Evolutionary conservation across 768 basidiomycete species (phyloP).

Genomic region (Termitomyces sp.): DNA sequence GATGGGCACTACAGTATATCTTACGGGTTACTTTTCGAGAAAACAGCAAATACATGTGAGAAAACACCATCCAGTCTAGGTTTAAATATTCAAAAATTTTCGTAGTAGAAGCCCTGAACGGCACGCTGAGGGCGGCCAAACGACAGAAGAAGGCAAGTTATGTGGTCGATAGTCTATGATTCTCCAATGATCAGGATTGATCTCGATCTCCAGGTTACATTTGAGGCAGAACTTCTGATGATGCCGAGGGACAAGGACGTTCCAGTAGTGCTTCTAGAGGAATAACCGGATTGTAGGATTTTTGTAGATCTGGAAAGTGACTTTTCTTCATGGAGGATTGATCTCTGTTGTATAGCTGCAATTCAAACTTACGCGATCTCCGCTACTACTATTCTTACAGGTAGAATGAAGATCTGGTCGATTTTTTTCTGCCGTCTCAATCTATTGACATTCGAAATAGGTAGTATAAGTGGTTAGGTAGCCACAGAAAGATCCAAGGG

Average conservation of each 20-base stretch:
- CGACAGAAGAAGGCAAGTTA: conserved; percentile 39
- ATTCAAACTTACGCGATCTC: not conserved
- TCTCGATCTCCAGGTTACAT: conserved; percentile 30
- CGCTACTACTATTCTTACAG: not conserved
- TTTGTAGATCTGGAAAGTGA: not conserved
- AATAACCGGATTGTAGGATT: conserved; percentile 1
- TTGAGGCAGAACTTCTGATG: conserved; percentile 45
- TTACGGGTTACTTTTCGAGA: conserved; percentile 43
- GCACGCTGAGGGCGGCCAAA: conserved; percentile 43
- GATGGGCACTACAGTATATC: conserved; percentile 35
- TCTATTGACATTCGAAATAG: not conserved
- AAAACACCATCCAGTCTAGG: not conserved
- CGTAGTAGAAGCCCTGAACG: conserved; percentile 47
- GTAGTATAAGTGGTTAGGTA: not conserved
- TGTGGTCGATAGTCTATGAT: not conserved
- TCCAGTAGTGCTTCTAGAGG: conserved; percentile 36
- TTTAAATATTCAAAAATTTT: not conserved
- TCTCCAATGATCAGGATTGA: not conserved
- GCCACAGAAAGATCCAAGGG: not conserved
- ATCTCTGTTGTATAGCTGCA: not conserved
- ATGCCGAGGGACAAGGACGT: conserved; percentile 50
- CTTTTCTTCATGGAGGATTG: not conserved
- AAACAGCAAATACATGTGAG: conserved; percentile 44
- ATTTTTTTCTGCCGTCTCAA: not conserved
- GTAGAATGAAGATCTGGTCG: not conserved